Conservation (phyloP, 2,329 filamentous ascomycete genomes). For the Colletotrichum sp. region DNA sequence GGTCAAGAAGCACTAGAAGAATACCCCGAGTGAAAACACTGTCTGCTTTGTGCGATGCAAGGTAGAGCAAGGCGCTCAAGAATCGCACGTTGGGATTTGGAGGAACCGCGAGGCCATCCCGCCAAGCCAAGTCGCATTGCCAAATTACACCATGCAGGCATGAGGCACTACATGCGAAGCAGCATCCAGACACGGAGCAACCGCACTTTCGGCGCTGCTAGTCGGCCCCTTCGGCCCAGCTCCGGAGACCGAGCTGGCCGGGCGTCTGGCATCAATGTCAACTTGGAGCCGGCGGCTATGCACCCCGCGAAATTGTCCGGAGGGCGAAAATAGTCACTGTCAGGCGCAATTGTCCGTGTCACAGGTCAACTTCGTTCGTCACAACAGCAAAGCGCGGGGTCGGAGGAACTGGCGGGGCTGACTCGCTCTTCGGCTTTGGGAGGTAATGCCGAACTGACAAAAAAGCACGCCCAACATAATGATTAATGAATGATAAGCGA, state of each 20-base stretch:
- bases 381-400: neutral
- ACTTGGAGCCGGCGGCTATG: neutral
- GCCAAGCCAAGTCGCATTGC: neutral
- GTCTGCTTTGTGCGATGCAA: neutral
- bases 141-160: neutral
- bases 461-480: neutral
- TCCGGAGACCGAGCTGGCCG: neutral
- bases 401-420: neutral
- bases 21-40: neutral
- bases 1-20: slow-evolving; percentile 40
- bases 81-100: neutral
- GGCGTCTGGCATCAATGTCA: neutral
- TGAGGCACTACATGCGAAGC: neutral
- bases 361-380: fast-evolving
- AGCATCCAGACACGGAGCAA: neutral
- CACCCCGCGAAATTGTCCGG: neutral
- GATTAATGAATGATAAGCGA: neutral
- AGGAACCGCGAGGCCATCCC: neutral
- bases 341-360: neutral
- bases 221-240: neutral
- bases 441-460: neutral
- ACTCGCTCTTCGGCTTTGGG: slow-evolving; percentile 7
- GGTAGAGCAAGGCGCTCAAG: neutral
- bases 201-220: neutral
- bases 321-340: neutral